These are phyloP conservation scores for Boletus rufocinnamomeus DNA, from an alignment of 768 basidiomycete species.

Conservation along the genomic window DNA sequence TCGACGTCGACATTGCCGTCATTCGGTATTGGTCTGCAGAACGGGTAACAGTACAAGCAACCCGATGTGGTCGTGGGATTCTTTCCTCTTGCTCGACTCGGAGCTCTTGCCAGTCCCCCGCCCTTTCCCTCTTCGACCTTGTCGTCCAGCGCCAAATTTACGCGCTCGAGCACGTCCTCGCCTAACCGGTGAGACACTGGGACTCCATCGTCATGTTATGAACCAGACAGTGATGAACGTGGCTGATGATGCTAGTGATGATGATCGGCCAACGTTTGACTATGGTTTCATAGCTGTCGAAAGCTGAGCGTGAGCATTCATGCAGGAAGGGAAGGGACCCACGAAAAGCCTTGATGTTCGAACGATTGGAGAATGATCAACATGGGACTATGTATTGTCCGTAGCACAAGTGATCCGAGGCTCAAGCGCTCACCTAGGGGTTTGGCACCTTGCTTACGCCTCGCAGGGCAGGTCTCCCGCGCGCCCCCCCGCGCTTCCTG, in stretches of 20 bases:
- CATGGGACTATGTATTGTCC: neutral
- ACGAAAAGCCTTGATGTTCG: conserved; percentile 60
- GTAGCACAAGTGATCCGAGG: neutral
- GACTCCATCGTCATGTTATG: conserved; percentile 56
- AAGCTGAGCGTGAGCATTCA: conserved; percentile 1
- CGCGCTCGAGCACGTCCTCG: conserved; percentile 11
- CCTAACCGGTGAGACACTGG: conserved; percentile 21
- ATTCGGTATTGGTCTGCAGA: conserved; percentile 59
- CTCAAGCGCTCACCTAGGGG: too few relatives aligned
- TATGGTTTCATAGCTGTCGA: conserved; percentile 72
- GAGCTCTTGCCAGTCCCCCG: conserved; percentile 65
- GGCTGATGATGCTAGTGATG: conserved; percentile 77
- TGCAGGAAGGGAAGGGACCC: conserved; percentile 19
- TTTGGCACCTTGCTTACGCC: too few relatives aligned
- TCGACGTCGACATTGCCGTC: conserved; percentile 74
- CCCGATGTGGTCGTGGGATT: neutral
- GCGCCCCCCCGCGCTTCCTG: conserved; percentile 38
- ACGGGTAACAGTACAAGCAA: neutral
- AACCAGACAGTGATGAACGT: conserved; percentile 66
- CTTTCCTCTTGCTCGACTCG: conserved; percentile 55
- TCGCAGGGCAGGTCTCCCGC: too few relatives aligned
- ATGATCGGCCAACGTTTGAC: conserved; percentile 83
- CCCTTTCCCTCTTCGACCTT: conserved; percentile 76
- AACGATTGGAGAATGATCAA: conserved; percentile 7
- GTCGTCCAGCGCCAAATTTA: conserved; percentile 36